phyloP scores from a whole-genome alignment of 2,329 filamentous ascomycete genomes.

The Corynespora cassiicola region DNA sequence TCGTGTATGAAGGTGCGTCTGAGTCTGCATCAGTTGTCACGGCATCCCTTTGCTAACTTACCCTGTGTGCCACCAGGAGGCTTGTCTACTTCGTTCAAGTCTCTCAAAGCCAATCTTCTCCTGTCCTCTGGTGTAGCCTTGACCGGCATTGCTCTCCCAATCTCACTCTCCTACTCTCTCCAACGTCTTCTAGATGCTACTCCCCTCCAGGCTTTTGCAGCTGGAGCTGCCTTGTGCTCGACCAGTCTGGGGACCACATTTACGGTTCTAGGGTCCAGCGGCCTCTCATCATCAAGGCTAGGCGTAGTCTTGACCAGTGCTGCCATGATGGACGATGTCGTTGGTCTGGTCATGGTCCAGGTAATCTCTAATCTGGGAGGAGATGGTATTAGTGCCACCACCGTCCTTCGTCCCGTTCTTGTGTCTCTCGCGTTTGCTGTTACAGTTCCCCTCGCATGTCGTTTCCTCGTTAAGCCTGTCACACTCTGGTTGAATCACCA shows the following conservation, averaged over 20 bases:
- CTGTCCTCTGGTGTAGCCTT: constrained; percentile 69
- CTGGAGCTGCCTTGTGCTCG: constrained; percentile 75
- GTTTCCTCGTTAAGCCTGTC: constrained; percentile 52
- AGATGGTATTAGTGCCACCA: constrained; percentile 45
- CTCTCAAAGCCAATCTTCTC: constrained; percentile 65
- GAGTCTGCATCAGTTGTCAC: neutral
- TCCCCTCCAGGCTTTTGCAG: constrained; percentile 70
- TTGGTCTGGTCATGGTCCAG: constrained; percentile 78
- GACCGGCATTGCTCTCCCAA: constrained; percentile 69
- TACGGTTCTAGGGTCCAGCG: constrained; percentile 67
- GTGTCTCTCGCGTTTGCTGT: constrained; percentile 62
- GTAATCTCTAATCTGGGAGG: constrained; percentile 72
- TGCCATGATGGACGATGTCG: constrained; percentile 83
- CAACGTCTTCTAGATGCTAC: constrained; percentile 57
- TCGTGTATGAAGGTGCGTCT: constrained; percentile 71
- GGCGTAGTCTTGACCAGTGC: constrained; percentile 72
- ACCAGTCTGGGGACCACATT: constrained; percentile 78
- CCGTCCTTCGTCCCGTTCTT: constrained; percentile 58
- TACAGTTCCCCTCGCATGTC: constrained; percentile 55
- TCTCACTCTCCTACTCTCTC: constrained; percentile 70
- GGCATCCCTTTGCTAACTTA: constrained; percentile 9
- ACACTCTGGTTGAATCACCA: constrained; percentile 44
- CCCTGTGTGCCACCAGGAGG: constrained; percentile 64
- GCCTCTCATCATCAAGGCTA: constrained; percentile 60
- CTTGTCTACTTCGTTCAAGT: constrained; percentile 60